Percentiles rank a stretch among this genome's conserved stretches.
phyloP scores from a whole-genome alignment of 306 rosid species.

The Styphnolobium japonicum region DNA sequence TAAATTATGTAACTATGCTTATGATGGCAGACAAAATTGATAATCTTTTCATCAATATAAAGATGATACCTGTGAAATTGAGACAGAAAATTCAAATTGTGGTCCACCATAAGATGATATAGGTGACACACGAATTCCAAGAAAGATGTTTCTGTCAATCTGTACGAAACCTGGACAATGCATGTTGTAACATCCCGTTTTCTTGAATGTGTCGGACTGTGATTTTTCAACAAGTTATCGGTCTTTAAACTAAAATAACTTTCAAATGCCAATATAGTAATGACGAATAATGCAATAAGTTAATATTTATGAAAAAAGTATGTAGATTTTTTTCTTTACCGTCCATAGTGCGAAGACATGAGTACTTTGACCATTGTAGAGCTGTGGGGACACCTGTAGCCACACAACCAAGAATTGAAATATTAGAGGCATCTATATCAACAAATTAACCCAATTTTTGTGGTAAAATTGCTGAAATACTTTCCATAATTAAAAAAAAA shows the following conservation, averaged over 20 bases:
- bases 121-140: background rate
- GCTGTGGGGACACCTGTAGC: background rate
- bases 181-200: conserved; percentile 15
- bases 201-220: background rate
- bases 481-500: too few species aligned
- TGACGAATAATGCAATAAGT: background rate
- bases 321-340: background rate
- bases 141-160: background rate
- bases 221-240: background rate
- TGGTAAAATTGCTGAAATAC: too few species aligned
- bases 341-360: background rate
- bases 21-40: background rate
- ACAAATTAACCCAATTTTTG: background rate
- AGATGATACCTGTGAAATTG: background rate
- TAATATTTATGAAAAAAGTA: background rate
- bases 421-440: background rate
- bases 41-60: background rate
- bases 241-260: background rate
- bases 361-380: background rate
- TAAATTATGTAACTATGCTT: background rate
- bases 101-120: background rate
- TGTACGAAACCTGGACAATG: conserved; percentile 8
- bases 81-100: background rate
- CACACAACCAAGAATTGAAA: background rate
- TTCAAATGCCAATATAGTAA: background rate